Conservation (phyloP, 78 protist species). For the Dictyostelium discoideum region DNA sequence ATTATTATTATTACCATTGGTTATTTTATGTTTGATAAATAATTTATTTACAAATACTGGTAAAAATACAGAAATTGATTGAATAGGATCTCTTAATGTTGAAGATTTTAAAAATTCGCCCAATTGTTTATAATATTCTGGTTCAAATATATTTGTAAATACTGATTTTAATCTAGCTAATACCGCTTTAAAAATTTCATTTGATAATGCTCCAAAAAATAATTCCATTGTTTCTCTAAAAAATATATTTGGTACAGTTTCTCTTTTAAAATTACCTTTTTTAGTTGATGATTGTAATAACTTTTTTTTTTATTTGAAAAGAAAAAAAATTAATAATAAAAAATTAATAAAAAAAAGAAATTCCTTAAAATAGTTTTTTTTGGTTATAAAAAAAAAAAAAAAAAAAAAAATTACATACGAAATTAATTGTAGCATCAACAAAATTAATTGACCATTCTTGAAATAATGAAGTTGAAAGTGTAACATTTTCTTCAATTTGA, state of each 20-base stretch:
- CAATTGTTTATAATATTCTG: slow-evolving; percentile 72
- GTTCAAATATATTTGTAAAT: slow-evolving; percentile 38
- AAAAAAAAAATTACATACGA: background rate
- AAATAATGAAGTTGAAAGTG: slow-evolving; percentile 49
- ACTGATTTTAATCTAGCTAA: slow-evolving; percentile 7
- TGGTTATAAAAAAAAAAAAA: background rate
- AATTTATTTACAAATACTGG: slow-evolving; percentile 43
- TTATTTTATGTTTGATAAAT: background rate
- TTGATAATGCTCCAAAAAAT: slow-evolving; percentile 46
- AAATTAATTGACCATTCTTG: slow-evolving; percentile 55
- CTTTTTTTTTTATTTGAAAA: background rate
- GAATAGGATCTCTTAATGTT: slow-evolving; percentile 26
- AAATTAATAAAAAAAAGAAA: background rate
- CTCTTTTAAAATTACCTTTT: slow-evolving; percentile 33
- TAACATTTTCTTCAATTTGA: slow-evolving; percentile 17
- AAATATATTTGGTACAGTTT: slow-evolving; percentile 28
- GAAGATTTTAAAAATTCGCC: slow-evolving; percentile 21
- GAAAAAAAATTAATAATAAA: background rate
- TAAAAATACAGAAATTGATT: slow-evolving; percentile 23
- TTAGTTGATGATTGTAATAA: slow-evolving; percentile 22
- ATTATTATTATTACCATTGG: background rate
- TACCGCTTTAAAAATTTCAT: slow-evolving; percentile 36
- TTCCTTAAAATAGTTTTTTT: background rate
- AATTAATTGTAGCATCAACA: slow-evolving; percentile 17
- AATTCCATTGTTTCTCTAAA: slow-evolving; percentile 31